These are phyloP conservation scores for Pseudozyma sp. DNA, from an alignment of 1,284 basidiomycete genomes.

Conservation along the genomic window DNA sequence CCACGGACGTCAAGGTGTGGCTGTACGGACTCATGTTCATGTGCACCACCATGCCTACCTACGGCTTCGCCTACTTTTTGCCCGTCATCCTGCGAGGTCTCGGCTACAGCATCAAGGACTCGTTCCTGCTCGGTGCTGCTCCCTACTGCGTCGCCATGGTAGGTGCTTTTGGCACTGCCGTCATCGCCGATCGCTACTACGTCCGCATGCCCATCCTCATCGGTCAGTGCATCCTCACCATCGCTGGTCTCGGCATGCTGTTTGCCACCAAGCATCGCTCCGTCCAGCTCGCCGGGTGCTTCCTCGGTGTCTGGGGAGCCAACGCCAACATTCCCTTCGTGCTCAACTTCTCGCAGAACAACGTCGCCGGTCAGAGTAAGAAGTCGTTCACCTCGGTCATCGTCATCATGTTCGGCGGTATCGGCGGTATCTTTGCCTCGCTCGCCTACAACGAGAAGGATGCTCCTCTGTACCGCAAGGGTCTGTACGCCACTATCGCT, in stretches of 20 bases:
- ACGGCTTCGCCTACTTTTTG: slow-evolving; percentile 68
- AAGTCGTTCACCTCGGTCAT: slow-evolving; percentile 68
- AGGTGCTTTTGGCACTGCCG: slow-evolving; percentile 66
- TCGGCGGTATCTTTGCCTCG: slow-evolving; percentile 71
- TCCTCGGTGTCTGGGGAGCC: slow-evolving; percentile 69
- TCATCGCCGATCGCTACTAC: slow-evolving; percentile 68
- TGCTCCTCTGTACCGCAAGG: slow-evolving; percentile 58
- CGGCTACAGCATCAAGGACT: slow-evolving; percentile 63
- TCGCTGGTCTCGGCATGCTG: slow-evolving; percentile 68
- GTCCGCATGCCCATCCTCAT: slow-evolving; percentile 68
- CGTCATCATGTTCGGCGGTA: slow-evolving; percentile 69
- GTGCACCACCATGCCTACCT: slow-evolving; percentile 54
- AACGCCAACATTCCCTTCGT: slow-evolving; percentile 61
- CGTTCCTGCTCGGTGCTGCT: slow-evolving; percentile 68
- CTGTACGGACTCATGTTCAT: slow-evolving; percentile 70
- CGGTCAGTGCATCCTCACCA: slow-evolving; percentile 65
- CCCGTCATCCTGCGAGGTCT: slow-evolving; percentile 70
- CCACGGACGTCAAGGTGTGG: slow-evolving; percentile 70
- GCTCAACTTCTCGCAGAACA: slow-evolving; percentile 64
- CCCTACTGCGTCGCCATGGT: slow-evolving; percentile 68
- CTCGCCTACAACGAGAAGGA: slow-evolving; percentile 64
- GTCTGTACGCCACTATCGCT: slow-evolving; percentile 56
- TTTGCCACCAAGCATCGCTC: slow-evolving; percentile 54
- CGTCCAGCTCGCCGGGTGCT: slow-evolving; percentile 65
- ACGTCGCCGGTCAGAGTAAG: slow-evolving; percentile 70